Conservation (phyloP, 1,284 basidiomycete species). For the Boletus smithii region DNA sequence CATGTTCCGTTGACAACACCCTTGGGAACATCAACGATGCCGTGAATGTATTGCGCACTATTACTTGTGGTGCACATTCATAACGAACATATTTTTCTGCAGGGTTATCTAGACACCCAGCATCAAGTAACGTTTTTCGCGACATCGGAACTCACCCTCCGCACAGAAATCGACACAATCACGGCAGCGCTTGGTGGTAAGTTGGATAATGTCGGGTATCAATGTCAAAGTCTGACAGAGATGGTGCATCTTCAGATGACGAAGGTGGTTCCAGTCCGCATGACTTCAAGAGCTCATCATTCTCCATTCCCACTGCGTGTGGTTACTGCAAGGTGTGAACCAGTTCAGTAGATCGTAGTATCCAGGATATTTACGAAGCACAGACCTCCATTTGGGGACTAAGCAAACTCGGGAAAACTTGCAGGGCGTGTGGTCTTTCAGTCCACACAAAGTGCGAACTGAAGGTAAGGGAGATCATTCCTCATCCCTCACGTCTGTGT, state of each 20-base stretch:
- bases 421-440: constrained; percentile 73
- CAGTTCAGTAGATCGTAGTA: background rate
- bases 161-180: constrained; percentile 61
- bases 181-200: constrained; percentile 61
- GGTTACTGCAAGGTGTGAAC: constrained; percentile 70
- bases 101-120: constrained; percentile 65
- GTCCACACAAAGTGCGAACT: constrained; percentile 82
- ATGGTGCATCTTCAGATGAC: constrained; percentile 48
- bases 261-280: constrained; percentile 69
- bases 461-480: constrained; percentile 49
- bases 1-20: constrained; percentile 51
- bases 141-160: constrained; percentile 52
- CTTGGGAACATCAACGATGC: constrained; percentile 64
- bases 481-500: constrained; percentile 4
- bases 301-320: constrained; percentile 79
- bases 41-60: constrained; percentile 50
- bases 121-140: constrained; percentile 58
- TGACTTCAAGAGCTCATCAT: constrained; percentile 77
- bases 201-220: constrained; percentile 19
- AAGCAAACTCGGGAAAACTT: constrained; percentile 80
- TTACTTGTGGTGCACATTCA: constrained; percentile 1
- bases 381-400: constrained; percentile 82
- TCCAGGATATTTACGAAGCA: constrained; percentile 4
- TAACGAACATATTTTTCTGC: constrained; percentile 6
- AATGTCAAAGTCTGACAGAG: constrained; percentile 2